Percentiles rank a stretch among this genome's conserved stretches.
Evolutionary conservation across 2,329 filamentous ascomycete genomes (phyloP).

Genomic region (Stemphylium lycopersici): DNA sequence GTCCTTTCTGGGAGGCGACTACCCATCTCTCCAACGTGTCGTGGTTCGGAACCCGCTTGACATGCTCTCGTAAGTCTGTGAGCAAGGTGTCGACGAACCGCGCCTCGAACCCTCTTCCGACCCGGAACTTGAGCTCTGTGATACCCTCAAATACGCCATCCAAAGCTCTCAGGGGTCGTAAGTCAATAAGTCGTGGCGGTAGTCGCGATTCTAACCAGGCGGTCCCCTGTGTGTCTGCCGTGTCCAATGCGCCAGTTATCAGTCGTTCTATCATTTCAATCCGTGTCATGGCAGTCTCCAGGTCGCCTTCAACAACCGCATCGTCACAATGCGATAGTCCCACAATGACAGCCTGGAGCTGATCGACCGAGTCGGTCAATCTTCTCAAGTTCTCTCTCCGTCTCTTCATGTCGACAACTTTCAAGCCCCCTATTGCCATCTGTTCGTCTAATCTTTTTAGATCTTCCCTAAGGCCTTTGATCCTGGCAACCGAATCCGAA

Average conservation of each 20-base stretch:
- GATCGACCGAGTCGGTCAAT: slow-evolving; percentile 80
- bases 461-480: slow-evolving; percentile 80
- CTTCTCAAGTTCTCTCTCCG: slow-evolving; percentile 84
- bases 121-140: slow-evolving; percentile 73
- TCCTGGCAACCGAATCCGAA: slow-evolving; percentile 85
- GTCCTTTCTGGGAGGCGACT: slow-evolving; percentile 72
- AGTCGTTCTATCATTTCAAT: slow-evolving; percentile 81
- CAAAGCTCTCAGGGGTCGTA: slow-evolving; percentile 78
- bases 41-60: slow-evolving; percentile 71
- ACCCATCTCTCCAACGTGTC: slow-evolving; percentile 88
- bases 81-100: slow-evolving; percentile 80
- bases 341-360: slow-evolving; percentile 79
- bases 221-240: slow-evolving; percentile 31
- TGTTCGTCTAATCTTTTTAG: slow-evolving; percentile 82
- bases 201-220: slow-evolving; percentile 44
- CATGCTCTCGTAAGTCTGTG: slow-evolving; percentile 79
- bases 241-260: slow-evolving; percentile 72
- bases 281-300: slow-evolving; percentile 77
- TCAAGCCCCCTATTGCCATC: slow-evolving; percentile 82
- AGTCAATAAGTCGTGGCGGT: slow-evolving; percentile 64
- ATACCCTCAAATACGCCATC: slow-evolving; percentile 81
- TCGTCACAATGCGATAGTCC: slow-evolving; percentile 78
- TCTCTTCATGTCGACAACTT: slow-evolving; percentile 82
- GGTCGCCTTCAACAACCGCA: slow-evolving; percentile 80
- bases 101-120: slow-evolving; percentile 85